Conservation (phyloP, 2,329 filamentous ascomycete species). For the Zymoseptoria brevis region DNA sequence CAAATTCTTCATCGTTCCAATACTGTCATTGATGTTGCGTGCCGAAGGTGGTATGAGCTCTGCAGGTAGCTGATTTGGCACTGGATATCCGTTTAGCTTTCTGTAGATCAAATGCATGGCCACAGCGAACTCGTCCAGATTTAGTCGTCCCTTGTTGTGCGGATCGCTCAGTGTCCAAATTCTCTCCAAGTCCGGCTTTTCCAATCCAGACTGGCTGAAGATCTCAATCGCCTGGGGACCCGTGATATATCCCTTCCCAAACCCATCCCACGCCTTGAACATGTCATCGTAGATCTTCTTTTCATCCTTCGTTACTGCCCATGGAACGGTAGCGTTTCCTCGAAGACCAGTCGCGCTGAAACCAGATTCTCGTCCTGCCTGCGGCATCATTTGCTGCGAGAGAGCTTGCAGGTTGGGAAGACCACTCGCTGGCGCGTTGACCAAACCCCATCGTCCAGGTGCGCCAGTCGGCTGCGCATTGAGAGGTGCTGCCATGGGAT, state of each 20-base stretch:
- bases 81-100: conserved; percentile 89
- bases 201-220: conserved; percentile 88
- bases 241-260: conserved; percentile 84
- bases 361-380: conserved; percentile 78
- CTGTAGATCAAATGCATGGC: conserved; percentile 99
- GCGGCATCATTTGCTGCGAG: conserved; percentile 94
- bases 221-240: conserved; percentile 94
- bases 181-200: conserved; percentile 80
- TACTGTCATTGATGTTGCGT: conserved; percentile 83
- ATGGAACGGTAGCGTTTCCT: conserved; percentile 92
- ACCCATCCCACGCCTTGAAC: conserved; percentile 93
- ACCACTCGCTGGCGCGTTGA: conserved; percentile 83
- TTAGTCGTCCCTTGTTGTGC: conserved; percentile 85
- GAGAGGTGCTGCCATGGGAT: conserved; percentile 56
- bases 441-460: conserved; percentile 96
- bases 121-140: conserved; percentile 95
- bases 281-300: conserved; percentile 94
- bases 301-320: conserved; percentile 98
- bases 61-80: conserved; percentile 77
- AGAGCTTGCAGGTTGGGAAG: conserved; percentile 90
- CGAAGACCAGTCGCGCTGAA: conserved; percentile 82
- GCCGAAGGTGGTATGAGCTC: conserved; percentile 94
- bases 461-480: conserved; percentile 90
- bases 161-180: conserved; percentile 94
- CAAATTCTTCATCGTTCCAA: conserved; percentile 85